Percentiles rank a stretch among this genome's conserved stretches.
Conservation (phyloP, 495 filamentous ascomycete species). For the Podospora australis region DNA sequence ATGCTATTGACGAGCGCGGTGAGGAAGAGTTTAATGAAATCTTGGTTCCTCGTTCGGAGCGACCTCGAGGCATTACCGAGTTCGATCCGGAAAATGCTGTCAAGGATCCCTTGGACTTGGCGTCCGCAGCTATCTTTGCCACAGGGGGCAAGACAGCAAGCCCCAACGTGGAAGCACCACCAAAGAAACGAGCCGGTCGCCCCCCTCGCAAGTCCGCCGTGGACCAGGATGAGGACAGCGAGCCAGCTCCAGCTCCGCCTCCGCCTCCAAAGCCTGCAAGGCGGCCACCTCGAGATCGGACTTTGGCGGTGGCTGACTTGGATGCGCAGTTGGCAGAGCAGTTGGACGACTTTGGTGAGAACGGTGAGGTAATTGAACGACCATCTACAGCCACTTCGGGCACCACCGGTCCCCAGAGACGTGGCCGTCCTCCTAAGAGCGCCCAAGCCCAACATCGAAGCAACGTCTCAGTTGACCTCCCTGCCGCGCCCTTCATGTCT, state of each 20-base stretch:
- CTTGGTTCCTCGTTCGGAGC: slow-evolving; percentile 21
- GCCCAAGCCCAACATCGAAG: too few species aligned
- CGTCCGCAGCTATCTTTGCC: slow-evolving; percentile 24
- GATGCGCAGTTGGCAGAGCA: slow-evolving; percentile 20
- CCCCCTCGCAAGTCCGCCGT: slow-evolving; percentile 18
- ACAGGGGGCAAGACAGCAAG: not conserved
- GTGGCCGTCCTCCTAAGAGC: slow-evolving; percentile 20
- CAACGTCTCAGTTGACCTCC: too few species aligned
- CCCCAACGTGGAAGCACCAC: not conserved
- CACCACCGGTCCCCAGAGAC: slow-evolving; percentile 14
- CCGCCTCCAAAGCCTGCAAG: not conserved
- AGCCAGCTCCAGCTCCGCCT: not conserved
- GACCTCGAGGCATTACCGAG: slow-evolving; percentile 11
- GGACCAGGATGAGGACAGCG: not conserved
- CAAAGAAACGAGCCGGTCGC: slow-evolving; percentile 21
- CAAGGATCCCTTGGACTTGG: slow-evolving; percentile 35
- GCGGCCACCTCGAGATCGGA: slow-evolving; percentile 15
- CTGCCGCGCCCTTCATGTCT: slow-evolving; percentile 27
- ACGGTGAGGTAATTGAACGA: slow-evolving; percentile 18
- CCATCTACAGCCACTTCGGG: not conserved
- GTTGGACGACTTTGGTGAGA: slow-evolving; percentile 24
- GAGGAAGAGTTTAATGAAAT: slow-evolving; percentile 35
- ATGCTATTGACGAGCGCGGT: slow-evolving; percentile 31
- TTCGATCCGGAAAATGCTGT: slow-evolving; percentile 13
- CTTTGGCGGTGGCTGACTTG: slow-evolving; percentile 9